These are phyloP conservation scores for Hyphopichia fennica DNA, from an alignment of 1,139 yeast genomes.

Conservation along the genomic window DNA sequence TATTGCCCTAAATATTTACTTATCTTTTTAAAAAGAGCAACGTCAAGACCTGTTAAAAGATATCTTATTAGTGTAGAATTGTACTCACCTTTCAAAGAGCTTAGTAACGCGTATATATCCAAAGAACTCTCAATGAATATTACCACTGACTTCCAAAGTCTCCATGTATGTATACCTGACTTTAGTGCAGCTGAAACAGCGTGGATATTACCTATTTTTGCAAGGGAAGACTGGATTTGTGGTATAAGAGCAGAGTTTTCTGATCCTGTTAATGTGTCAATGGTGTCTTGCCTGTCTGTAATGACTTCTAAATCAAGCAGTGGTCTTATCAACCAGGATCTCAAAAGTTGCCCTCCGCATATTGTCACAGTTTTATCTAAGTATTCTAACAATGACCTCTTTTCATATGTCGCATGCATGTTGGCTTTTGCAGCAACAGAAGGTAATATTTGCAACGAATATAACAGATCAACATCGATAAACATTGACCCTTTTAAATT, in stretches of 20 bases:
- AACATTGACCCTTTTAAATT: conserved; percentile 19
- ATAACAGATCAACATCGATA: conserved; percentile 33
- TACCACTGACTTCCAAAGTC: conserved; percentile 24
- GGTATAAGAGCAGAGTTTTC: conserved; percentile 13
- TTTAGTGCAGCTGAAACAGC: conserved; percentile 18
- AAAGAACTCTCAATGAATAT: conserved; percentile 11
- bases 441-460: conserved; percentile 28
- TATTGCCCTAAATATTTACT: conserved; percentile 11
- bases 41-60: conserved; percentile 5
- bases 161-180: conserved; percentile 20
- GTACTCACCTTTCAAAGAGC: background rate
- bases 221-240: conserved; percentile 13
- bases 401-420: conserved; percentile 9
- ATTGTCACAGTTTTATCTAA: conserved; percentile 24
- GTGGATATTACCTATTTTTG: conserved; percentile 23
- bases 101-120: background rate
- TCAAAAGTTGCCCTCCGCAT: conserved; percentile 25
- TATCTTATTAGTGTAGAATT: background rate
- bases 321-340: conserved; percentile 35
- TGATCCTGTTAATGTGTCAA: conserved; percentile 18
- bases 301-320: conserved; percentile 20
- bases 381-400: conserved; percentile 19
- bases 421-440: background rate
- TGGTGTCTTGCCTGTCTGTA: conserved; percentile 23
- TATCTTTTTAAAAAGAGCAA: conserved; percentile 9